Evolutionary conservation across 2,329 filamentous ascomycete species (phyloP).

Genomic region (Teratosphaeria pseudoeucalypti): DNA sequence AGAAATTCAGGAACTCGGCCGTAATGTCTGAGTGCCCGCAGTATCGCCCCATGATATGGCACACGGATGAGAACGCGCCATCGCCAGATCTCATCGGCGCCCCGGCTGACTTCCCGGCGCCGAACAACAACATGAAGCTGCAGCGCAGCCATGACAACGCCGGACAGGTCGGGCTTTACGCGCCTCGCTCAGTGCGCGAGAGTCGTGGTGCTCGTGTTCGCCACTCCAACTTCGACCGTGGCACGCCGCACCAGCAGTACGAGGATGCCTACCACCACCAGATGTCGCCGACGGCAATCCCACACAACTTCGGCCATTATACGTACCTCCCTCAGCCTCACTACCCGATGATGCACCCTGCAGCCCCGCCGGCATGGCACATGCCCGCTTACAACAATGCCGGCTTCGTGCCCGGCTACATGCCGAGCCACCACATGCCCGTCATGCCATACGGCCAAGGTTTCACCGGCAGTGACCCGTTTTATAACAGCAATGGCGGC

Average conservation of each 20-base stretch:
- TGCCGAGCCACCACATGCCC: background rate
- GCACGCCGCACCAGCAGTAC: slow-evolving; percentile 43
- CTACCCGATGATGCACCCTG: background rate
- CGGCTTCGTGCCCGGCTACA: background rate
- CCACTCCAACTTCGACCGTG: slow-evolving; percentile 70
- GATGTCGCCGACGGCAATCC: slow-evolving; percentile 1
- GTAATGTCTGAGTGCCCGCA: slow-evolving; percentile 80
- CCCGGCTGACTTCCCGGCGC: slow-evolving; percentile 65
- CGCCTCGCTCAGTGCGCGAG: slow-evolving; percentile 64
- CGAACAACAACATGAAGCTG: slow-evolving; percentile 81
- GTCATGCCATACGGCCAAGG: background rate
- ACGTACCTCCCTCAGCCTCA: background rate
- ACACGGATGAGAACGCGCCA: slow-evolving; percentile 35
- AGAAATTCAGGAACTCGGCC: slow-evolving; percentile 93
- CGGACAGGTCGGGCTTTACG: slow-evolving; percentile 76
- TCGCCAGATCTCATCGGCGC: slow-evolving; percentile 45
- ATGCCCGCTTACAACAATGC: background rate
- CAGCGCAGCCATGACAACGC: slow-evolving; percentile 80
- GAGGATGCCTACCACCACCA: slow-evolving; percentile 17
- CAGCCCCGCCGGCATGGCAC: background rate
- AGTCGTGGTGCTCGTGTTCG: slow-evolving; percentile 36
- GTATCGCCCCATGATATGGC: slow-evolving; percentile 74
- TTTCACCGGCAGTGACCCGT: background rate
- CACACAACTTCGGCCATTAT: background rate
- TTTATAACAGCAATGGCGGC: background rate